A percentile compares a stretch with the other conserved stretches of the same genome.
Evolutionary conservation across 2,329 filamentous ascomycete genomes (phyloP).

Genomic region (Fusarium chlamydosporum): DNA sequence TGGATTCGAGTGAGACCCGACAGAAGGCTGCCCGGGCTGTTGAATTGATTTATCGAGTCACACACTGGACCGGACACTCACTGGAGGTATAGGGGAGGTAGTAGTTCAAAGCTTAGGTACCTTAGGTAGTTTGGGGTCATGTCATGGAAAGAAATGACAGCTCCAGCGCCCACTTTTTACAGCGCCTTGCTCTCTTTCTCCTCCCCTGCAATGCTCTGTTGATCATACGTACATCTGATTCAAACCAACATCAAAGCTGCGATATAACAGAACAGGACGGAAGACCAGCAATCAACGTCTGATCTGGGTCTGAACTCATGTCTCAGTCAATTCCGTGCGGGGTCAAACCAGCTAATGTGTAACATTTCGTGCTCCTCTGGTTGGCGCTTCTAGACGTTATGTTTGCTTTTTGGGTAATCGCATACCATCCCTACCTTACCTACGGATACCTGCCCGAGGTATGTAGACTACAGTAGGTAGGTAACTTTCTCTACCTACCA

Average conservation of each 20-base stretch:
- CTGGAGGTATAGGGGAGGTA: not conserved
- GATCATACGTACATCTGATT: not conserved
- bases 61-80: too few species aligned
- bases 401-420: not conserved
- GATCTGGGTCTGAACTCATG: not conserved
- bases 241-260: not conserved
- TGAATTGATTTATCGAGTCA: not conserved
- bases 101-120: too few species aligned
- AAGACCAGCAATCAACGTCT: not conserved
- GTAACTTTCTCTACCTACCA: too few species aligned
- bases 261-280: not conserved
- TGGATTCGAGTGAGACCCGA: not conserved
- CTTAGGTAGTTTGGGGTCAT: too few species aligned
- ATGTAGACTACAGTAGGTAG: too few species aligned
- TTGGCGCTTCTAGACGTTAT: not conserved
- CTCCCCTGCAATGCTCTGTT: not conserved
- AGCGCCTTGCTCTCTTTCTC: not conserved
- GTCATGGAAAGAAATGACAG: conserved; percentile 1
- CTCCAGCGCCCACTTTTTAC: not conserved
- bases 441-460: too few species aligned
- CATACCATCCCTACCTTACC: not conserved
- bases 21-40: too few species aligned
- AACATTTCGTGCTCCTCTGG: not conserved
- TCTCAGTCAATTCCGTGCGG: conserved; percentile 10
- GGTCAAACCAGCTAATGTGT: conserved; percentile 2